Conservation (phyloP, 805 yeast genomes). For the Blastobotrys robertii region DNA sequence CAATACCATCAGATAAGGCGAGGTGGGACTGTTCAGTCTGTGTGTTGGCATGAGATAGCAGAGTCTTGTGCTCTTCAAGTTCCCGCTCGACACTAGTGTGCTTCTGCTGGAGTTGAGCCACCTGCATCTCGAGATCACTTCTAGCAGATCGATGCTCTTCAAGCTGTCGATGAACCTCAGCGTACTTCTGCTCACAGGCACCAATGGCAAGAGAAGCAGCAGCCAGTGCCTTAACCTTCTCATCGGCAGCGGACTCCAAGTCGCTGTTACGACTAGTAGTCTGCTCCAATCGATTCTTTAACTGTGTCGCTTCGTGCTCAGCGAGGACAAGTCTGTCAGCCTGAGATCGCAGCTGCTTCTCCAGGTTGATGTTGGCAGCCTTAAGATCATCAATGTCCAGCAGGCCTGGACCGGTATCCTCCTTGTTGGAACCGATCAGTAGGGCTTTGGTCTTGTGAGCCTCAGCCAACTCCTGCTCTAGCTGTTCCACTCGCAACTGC, state of each 20-base stretch:
- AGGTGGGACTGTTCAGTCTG: slow-evolving; percentile 14
- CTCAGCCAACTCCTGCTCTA: slow-evolving; percentile 11
- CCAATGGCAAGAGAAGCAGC: slow-evolving; percentile 20
- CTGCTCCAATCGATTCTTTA: slow-evolving; percentile 10
- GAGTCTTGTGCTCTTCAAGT: slow-evolving; percentile 12
- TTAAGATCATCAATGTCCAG: slow-evolving; percentile 11
- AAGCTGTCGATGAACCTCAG: slow-evolving; percentile 11
- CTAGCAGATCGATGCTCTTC: slow-evolving; percentile 11
- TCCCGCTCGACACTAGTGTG: slow-evolving; percentile 14
- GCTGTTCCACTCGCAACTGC: slow-evolving; percentile 9
- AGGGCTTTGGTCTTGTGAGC: slow-evolving; percentile 4
- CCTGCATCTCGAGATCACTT: slow-evolving; percentile 11
- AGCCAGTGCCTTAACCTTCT: slow-evolving; percentile 17
- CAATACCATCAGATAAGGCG: slow-evolving; percentile 18
- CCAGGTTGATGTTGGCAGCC: slow-evolving; percentile 15
- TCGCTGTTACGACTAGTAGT: slow-evolving; percentile 4
- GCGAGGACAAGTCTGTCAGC: slow-evolving; percentile 11
- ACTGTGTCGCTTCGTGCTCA: slow-evolving; percentile 11
- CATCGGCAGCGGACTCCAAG: slow-evolving; percentile 15
- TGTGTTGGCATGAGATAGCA: slow-evolving; percentile 11
- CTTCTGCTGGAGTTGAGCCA: slow-evolving; percentile 10
- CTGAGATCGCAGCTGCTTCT: slow-evolving; percentile 16
- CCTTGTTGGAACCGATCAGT: slow-evolving; percentile 3
- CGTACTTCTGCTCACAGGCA: slow-evolving; percentile 15
- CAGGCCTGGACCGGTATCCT: neutral